Conservation (phyloP, 352 stramenopile species). For the Pythium coloratum region DNA sequence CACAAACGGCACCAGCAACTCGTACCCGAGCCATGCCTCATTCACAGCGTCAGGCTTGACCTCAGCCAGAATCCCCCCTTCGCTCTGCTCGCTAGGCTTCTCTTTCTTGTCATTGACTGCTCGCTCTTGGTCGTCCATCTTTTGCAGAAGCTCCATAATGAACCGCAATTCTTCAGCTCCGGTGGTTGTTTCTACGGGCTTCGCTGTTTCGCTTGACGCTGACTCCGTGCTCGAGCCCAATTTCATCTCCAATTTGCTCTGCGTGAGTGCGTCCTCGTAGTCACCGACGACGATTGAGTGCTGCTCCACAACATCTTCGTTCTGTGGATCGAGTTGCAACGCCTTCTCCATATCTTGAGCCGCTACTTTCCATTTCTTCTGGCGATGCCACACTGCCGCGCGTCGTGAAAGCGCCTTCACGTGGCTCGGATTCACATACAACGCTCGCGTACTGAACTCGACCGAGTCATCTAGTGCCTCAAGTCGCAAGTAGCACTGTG, state of each 20-base stretch:
- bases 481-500: constrained; percentile 57
- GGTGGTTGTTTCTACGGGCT: not conserved
- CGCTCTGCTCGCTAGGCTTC: not conserved
- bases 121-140: constrained; percentile 37
- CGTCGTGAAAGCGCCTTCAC: constrained; percentile 75
- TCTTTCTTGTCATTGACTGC: not conserved
- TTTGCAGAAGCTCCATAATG: constrained; percentile 41
- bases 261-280: constrained; percentile 54
- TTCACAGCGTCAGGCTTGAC: not conserved
- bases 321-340: constrained; percentile 42
- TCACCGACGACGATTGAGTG: constrained; percentile 73
- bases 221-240: not conserved
- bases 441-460: constrained; percentile 66
- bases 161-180: constrained; percentile 46
- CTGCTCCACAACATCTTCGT: constrained; percentile 66
- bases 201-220: not conserved
- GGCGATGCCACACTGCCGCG: constrained; percentile 47
- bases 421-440: constrained; percentile 55
- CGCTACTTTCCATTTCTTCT: constrained; percentile 49
- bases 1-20: constrained; percentile 54
- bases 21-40: constrained; percentile 44
- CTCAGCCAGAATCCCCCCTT: not conserved
- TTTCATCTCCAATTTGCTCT: constrained; percentile 34
- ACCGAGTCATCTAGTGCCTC: constrained; percentile 54
- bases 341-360: constrained; percentile 57